phyloP scores from a whole-genome alignment of 2,329 filamentous ascomycete genomes.

The Penicillium sp. region DNA sequence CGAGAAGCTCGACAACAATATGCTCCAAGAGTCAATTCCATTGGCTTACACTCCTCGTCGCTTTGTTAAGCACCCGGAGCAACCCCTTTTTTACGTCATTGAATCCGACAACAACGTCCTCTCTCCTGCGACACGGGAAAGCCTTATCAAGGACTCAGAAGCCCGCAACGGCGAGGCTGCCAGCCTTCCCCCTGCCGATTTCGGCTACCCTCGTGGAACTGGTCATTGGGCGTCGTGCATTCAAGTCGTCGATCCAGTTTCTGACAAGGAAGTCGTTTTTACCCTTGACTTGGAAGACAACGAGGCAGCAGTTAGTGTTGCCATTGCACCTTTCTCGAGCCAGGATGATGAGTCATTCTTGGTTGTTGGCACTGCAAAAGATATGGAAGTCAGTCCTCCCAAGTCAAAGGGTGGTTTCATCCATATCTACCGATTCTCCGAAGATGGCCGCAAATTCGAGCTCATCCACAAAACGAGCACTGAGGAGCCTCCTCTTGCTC shows the following conservation, averaged over 20 bases:
- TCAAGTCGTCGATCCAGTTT: conserved; percentile 81
- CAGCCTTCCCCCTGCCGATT: conserved; percentile 73
- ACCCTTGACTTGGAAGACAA: conserved; percentile 84
- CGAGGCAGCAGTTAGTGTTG: conserved; percentile 84
- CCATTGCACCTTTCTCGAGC: conserved; percentile 80
- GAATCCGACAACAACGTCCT: conserved; percentile 92
- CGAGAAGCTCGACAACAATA: conserved; percentile 79
- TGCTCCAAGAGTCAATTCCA: conserved; percentile 82
- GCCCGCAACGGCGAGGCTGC: conserved; percentile 71
- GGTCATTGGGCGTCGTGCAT: conserved; percentile 97
- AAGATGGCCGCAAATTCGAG: conserved; percentile 83
- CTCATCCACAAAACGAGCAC: conserved; percentile 97
- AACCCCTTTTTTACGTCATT: conserved; percentile 89
- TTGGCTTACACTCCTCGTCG: conserved; percentile 88
- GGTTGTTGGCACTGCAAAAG: conserved; percentile 91
- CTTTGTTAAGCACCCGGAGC: conserved; percentile 82
- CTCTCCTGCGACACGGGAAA: conserved; percentile 72
- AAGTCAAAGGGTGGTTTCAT: conserved; percentile 79
- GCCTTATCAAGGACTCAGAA: conserved; percentile 70
- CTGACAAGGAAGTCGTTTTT: conserved; percentile 70
- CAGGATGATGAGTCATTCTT: conserved; percentile 88
- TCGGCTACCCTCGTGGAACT: conserved; percentile 80
- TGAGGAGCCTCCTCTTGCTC: conserved; percentile 83
- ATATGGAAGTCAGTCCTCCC: conserved; percentile 76
- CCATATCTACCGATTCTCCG: conserved; percentile 86